Percentiles rank a stretch among this genome's conserved stretches.
Conservation (phyloP, 352 stramenopile genomes). For the Pythium inflatum region DNA sequence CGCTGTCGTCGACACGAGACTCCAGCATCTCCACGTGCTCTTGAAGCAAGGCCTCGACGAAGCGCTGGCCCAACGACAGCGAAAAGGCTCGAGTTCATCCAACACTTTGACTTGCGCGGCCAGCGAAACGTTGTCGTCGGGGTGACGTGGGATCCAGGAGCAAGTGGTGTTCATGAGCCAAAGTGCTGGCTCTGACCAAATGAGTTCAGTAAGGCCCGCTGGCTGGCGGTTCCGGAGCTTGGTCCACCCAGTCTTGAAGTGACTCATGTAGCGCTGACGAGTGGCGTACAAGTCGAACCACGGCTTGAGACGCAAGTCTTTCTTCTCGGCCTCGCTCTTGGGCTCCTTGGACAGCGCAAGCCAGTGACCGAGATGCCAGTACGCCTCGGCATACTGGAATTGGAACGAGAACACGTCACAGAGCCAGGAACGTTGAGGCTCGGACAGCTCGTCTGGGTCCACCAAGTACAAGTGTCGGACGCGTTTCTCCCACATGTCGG, state of each 20-base stretch:
- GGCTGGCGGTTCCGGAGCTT: too few relatives aligned
- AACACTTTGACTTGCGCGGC: too few relatives aligned
- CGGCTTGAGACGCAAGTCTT: too few relatives aligned
- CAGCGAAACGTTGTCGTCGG: too few relatives aligned
- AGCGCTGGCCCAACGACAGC: not conserved
- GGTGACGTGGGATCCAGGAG: not conserved
- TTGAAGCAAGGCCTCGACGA: not conserved
- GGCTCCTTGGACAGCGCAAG: not conserved
- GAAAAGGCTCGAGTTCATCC: constrained; percentile 9
- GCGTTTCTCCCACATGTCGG: not conserved
- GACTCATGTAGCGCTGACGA: too few relatives aligned
- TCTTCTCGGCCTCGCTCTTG: not conserved
- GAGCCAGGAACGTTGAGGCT: too few relatives aligned
- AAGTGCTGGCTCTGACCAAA: constrained; percentile 1
- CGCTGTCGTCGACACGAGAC: not conserved
- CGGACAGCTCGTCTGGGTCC: not conserved
- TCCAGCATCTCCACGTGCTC: constrained; percentile 6
- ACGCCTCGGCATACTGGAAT: not conserved
- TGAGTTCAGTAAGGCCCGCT: too few relatives aligned
- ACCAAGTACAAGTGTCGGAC: not conserved
- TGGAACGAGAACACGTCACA: not conserved
- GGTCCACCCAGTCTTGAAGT: too few relatives aligned
- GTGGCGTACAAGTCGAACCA: too few relatives aligned
- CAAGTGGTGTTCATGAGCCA: too few relatives aligned
- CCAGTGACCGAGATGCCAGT: not conserved